A percentile compares a stretch with the other conserved stretches of the same genome.
Conservation (phyloP, 1,284 basidiomycete species). For the Ganoderma resinaceum region DNA sequence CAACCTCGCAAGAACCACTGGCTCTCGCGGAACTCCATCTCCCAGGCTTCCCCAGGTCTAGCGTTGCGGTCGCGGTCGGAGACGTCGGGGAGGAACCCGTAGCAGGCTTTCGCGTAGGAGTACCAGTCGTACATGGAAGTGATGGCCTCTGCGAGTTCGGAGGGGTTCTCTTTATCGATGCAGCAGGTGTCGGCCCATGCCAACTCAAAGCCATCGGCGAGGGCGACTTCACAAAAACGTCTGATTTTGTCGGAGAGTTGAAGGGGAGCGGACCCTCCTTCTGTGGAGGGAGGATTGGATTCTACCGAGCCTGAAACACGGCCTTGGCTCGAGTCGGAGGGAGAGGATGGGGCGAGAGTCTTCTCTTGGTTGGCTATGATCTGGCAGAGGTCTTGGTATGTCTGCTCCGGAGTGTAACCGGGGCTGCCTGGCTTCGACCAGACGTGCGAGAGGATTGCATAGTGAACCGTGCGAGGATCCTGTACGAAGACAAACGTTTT, state of each 20-base stretch:
- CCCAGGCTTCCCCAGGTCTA: neutral
- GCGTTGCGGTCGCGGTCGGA: neutral
- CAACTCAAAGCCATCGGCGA: conserved; percentile 2
- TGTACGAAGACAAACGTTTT: neutral
- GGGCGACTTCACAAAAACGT: neutral
- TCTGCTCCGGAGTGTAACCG: neutral
- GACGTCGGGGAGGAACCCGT: conserved; percentile 8
- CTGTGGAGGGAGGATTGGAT: neutral
- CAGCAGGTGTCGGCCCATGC: conserved; percentile 4
- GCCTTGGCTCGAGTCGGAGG: neutral
- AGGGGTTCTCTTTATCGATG: neutral
- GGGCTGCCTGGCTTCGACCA: conserved; percentile 1
- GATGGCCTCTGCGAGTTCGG: conserved; percentile 6
- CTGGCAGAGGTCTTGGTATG: conserved; percentile 6
- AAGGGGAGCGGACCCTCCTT: neutral
- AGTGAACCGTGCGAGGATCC: conserved; percentile 8
- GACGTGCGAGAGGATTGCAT: conserved; percentile 12
- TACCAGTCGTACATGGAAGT: conserved; percentile 9
- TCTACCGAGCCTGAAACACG: neutral
- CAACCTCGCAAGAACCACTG: neutral
- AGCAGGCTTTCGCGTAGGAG: conserved; percentile 2
- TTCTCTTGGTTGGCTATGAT: neutral
- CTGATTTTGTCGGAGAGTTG: neutral
- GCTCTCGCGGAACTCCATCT: neutral
- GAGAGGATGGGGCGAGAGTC: neutral